These are phyloP conservation scores for Mrakia hoshinonis DNA, from an alignment of 768 basidiomycete genomes.

Conservation along the genomic window DNA sequence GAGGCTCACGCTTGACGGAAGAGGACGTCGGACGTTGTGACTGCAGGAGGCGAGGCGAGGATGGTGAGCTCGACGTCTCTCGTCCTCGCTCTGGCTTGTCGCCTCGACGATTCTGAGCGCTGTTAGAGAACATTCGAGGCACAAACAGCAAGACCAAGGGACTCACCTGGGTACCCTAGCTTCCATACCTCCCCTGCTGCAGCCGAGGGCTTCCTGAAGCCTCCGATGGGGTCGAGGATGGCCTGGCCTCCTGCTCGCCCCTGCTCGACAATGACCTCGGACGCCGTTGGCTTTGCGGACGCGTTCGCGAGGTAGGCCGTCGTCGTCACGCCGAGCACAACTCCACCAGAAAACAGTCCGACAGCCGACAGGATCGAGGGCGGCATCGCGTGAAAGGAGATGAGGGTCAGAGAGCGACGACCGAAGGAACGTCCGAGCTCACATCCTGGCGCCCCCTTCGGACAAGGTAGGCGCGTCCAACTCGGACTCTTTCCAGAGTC, in stretches of 20 bases:
- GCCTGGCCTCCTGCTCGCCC: conserved; percentile 12
- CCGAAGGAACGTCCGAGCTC: neutral
- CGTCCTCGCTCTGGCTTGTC: neutral
- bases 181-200: conserved; percentile 50
- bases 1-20: conserved; percentile 20
- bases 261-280: conserved; percentile 40
- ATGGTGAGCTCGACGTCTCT: neutral
- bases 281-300: conserved; percentile 41
- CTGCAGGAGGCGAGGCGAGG: neutral
- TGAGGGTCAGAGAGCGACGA: neutral
- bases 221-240: neutral
- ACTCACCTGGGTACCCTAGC: conserved; percentile 71
- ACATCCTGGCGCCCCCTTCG: no score
- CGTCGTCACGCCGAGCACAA: conserved; percentile 65
- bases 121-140: no score
- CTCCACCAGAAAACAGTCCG: conserved; percentile 70
- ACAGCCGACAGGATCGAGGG: conserved; percentile 33
- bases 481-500: no score
- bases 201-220: conserved; percentile 10
- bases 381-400: conserved; percentile 7
- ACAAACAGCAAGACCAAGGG: no score
- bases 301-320: conserved; percentile 34
- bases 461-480: no score
- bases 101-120: neutral
- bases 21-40: conserved; percentile 21